phyloP scores from a whole-genome alignment of 768 basidiomycete species.

The Termitomyces sp. region DNA sequence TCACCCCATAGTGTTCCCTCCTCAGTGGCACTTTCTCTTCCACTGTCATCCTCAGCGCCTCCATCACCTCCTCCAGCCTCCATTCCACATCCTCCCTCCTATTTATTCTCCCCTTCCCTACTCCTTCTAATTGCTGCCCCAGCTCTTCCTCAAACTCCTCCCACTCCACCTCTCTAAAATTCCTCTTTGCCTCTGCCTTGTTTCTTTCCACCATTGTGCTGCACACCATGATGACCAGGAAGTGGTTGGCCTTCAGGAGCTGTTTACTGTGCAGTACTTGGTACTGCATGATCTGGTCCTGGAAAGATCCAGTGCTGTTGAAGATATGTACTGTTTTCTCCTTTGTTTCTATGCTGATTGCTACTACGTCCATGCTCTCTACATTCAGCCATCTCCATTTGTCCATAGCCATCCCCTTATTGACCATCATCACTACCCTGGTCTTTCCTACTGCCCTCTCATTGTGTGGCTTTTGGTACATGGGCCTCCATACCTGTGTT shows the following conservation, averaged over 20 bases:
- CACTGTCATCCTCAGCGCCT: too few species aligned
- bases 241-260: background rate
- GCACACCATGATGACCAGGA: background rate
- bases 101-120: too few species aligned
- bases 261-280: background rate
- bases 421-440: constrained; percentile 3
- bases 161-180: too few species aligned
- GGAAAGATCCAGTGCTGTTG: background rate
- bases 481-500: background rate
- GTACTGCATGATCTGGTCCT: background rate
- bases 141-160: too few species aligned
- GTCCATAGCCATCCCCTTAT: background rate
- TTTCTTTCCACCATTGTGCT: too few species aligned
- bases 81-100: too few species aligned
- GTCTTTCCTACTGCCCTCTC: constrained; percentile 4
- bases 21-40: too few species aligned
- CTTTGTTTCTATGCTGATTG: constrained; percentile 12
- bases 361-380: constrained; percentile 13
- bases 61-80: too few species aligned
- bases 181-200: too few species aligned
- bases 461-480: constrained; percentile 12
- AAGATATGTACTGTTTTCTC: constrained; percentile 11
- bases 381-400: constrained; percentile 12
- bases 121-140: too few species aligned
- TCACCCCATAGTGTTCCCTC: too few species aligned